Conservation (phyloP, 2,329 filamentous ascomycete species). For the Gaeumannomyces tritici region DNA sequence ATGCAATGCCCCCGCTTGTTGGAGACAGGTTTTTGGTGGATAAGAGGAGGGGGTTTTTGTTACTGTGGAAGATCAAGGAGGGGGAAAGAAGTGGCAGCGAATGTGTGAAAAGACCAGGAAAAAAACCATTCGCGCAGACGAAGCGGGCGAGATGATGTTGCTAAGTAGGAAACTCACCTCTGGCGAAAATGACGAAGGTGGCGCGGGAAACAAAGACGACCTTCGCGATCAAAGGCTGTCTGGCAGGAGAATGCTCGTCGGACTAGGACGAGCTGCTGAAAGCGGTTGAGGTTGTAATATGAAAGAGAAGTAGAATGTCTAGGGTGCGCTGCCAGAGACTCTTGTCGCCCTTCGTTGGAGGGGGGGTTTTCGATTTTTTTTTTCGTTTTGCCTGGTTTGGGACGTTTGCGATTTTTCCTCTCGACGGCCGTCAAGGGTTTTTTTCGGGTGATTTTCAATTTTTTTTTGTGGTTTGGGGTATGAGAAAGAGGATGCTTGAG, state of each 20-base stretch:
- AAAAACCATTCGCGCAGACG: background rate
- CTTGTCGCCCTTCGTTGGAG: conserved; percentile 7
- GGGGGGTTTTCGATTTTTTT: conserved; percentile 4
- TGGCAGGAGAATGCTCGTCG: background rate
- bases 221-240: background rate
- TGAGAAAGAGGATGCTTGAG: conserved; percentile 41
- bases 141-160: background rate
- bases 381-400: conserved; percentile 7
- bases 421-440: conserved; percentile 17
- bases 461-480: conserved; percentile 49
- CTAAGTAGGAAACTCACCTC: background rate
- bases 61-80: background rate
- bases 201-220: background rate
- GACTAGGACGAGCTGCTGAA: background rate
- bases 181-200: background rate
- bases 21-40: background rate
- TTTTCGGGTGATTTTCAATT: conserved; percentile 45
- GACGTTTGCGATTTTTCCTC: conserved; percentile 10
- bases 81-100: background rate
- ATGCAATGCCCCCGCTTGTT: background rate
- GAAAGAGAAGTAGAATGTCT: background rate
- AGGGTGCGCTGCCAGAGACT: background rate
- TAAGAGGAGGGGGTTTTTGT: background rate
- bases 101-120: background rate
- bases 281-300: background rate